phyloP scores from a whole-genome alignment of 805 yeast genomes.

The Spathaspora passalidarum region DNA sequence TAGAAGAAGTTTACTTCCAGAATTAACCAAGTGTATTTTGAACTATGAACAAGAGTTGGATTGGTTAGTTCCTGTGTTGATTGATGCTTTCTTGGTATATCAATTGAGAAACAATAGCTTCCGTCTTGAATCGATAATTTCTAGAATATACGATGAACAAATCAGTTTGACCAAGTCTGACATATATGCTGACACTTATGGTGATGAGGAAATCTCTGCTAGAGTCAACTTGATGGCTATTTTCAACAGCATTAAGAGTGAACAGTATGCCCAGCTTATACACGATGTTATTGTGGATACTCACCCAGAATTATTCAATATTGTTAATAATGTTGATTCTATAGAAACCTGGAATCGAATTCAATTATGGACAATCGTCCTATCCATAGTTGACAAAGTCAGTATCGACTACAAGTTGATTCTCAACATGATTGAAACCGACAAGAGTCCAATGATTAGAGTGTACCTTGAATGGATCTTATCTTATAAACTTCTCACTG shows the following conservation, averaged over 20 bases:
- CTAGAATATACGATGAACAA: conserved; percentile 46
- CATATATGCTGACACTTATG: conserved; percentile 50
- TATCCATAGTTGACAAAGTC: conserved; percentile 16
- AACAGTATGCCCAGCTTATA: conserved; percentile 25
- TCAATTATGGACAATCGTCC: conserved; percentile 50
- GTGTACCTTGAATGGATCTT: conserved; percentile 78
- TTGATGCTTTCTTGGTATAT: conserved; percentile 41
- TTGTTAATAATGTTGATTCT: conserved; percentile 60
- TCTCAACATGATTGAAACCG: conserved; percentile 40
- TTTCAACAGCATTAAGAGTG: conserved; percentile 29
- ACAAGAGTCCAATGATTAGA: conserved; percentile 77
- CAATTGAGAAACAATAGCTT: conserved; percentile 60
- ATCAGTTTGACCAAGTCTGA: conserved; percentile 25
- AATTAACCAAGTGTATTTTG: conserved; percentile 45
- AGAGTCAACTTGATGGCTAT: conserved; percentile 50
- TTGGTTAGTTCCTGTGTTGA: conserved; percentile 54
- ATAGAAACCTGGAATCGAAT: conserved; percentile 66
- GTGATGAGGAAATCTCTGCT: conserved; percentile 53
- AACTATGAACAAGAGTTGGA: conserved; percentile 27
- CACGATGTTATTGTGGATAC: conserved; percentile 36
- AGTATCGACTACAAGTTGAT: conserved; percentile 28
- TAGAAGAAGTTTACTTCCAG: conserved; percentile 68
- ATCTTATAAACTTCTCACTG: conserved; percentile 39
- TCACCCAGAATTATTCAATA: conserved; percentile 40
- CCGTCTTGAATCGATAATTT: conserved; percentile 56